These are phyloP conservation scores for Capronia americana DNA, from an alignment of 2,329 filamentous ascomycete genomes.

Conservation along the genomic window DNA sequence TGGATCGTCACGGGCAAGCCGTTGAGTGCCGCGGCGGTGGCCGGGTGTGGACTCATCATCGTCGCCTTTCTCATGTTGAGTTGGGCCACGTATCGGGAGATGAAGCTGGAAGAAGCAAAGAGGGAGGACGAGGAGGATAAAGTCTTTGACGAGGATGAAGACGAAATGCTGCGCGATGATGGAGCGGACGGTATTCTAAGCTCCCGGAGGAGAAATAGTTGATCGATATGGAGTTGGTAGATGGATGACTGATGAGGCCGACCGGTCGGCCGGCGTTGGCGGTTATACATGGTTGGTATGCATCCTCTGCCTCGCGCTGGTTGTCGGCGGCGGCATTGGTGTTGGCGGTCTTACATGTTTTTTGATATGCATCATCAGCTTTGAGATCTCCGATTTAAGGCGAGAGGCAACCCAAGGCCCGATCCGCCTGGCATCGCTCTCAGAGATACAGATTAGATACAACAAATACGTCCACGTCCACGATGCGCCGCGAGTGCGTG, in stretches of 20 bases:
- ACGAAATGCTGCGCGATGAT: slow-evolving; percentile 21
- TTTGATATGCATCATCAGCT: too few relatives aligned
- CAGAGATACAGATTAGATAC: too few relatives aligned
- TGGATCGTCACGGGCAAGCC: slow-evolving; percentile 82
- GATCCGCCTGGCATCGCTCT: too few relatives aligned
- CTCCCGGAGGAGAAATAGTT: slow-evolving; percentile 1
- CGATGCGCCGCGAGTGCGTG: too few relatives aligned
- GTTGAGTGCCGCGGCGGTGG: slow-evolving; percentile 74
- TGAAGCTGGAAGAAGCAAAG: slow-evolving; percentile 79
- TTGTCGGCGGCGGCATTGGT: too few relatives aligned
- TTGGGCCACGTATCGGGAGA: slow-evolving; percentile 92
- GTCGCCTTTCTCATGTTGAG: slow-evolving; percentile 84
- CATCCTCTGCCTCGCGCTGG: background rate
- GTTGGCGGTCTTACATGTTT: too few relatives aligned
- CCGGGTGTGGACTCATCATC: slow-evolving; percentile 87
- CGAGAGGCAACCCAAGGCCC: too few relatives aligned
- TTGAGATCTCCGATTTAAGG: too few relatives aligned
- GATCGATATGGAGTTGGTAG: background rate
- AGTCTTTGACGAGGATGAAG: slow-evolving; percentile 51
- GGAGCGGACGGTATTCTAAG: slow-evolving; percentile 17
- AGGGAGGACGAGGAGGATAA: slow-evolving; percentile 54
- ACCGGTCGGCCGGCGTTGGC: background rate
- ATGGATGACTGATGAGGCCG: background rate
- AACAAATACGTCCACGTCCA: too few relatives aligned
- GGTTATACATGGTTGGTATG: background rate